phyloP scores from a whole-genome alignment of 495 filamentous ascomycete genomes.

The Daldinia childiae region DNA sequence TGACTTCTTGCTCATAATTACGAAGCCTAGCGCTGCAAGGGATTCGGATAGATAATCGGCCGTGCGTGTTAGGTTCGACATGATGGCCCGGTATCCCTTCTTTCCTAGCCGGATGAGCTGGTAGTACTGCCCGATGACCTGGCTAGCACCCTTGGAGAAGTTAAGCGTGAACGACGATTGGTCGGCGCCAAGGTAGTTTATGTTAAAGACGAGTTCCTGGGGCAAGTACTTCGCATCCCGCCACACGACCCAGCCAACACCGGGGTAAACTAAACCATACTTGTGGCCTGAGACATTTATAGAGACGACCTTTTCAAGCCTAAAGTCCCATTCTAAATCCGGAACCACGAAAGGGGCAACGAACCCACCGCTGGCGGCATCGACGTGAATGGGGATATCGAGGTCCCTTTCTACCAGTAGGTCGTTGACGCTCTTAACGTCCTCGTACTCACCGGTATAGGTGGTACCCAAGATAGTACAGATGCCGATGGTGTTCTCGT shows the following conservation, averaged over 20 bases:
- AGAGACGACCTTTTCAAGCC: constrained; percentile 82
- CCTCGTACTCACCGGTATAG: constrained; percentile 96
- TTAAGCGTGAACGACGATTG: constrained; percentile 98
- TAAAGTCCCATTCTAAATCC: constrained; percentile 85
- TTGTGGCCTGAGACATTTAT: constrained; percentile 96
- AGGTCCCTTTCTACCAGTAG: constrained; percentile 74
- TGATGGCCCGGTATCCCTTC: constrained; percentile 85
- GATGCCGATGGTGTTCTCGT: constrained; percentile 96
- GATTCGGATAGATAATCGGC: constrained; percentile 79
- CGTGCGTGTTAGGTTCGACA: constrained; percentile 84
- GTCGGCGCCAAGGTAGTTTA: constrained; percentile 94
- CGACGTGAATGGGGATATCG: constrained; percentile 87
- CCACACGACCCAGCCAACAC: constrained; percentile 94
- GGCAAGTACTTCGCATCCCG: constrained; percentile 83
- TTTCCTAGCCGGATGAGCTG: constrained; percentile 92
- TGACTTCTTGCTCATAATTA: constrained; percentile 80
- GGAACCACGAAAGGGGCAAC: constrained; percentile 89
- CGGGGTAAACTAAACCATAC: constrained; percentile 80
- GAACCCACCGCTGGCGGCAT: constrained; percentile 90
- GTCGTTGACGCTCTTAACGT: constrained; percentile 89
- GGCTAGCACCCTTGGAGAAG: constrained; percentile 91
- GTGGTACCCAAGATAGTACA: constrained; percentile 89
- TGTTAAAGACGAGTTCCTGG: constrained; percentile 93
- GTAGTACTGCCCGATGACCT: constrained; percentile 96
- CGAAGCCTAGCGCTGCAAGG: constrained; percentile 77